Conservation (phyloP, 495 filamentous ascomycete genomes). For the Hypomontagnella submonticulosa region DNA sequence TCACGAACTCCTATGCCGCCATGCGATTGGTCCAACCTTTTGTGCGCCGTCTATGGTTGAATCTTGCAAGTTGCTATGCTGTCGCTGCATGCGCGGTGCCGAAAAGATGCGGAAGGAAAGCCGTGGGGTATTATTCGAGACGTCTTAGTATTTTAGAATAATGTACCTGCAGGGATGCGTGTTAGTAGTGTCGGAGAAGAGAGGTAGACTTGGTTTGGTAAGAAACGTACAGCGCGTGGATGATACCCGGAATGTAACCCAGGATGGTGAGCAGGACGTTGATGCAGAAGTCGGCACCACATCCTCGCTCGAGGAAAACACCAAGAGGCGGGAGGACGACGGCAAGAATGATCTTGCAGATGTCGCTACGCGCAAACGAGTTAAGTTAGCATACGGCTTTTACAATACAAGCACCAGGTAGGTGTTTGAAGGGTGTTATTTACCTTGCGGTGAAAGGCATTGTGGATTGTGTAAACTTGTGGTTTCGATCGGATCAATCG, state of each 20-base stretch:
- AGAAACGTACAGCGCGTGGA: slow-evolving; percentile 71
- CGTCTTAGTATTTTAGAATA: slow-evolving; percentile 60
- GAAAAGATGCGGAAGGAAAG: slow-evolving; percentile 19
- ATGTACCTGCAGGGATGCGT: slow-evolving; percentile 52
- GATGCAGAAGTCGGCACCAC: slow-evolving; percentile 83
- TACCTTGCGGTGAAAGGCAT: slow-evolving; percentile 71
- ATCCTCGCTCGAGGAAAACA: slow-evolving; percentile 91
- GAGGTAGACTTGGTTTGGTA: slow-evolving; percentile 3
- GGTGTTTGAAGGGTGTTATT: slow-evolving; percentile 23
- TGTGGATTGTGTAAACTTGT: slow-evolving; percentile 25
- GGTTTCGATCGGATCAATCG: not conserved
- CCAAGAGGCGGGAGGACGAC: slow-evolving; percentile 88
- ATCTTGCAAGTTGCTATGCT: slow-evolving; percentile 35
- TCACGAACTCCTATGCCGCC: slow-evolving; percentile 28
- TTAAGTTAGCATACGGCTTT: slow-evolving; percentile 12
- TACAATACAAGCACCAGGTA: slow-evolving; percentile 6
- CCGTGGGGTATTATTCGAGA: slow-evolving; percentile 11
- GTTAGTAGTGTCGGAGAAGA: slow-evolving; percentile 21
- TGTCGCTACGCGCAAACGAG: slow-evolving; percentile 65
- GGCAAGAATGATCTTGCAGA: slow-evolving; percentile 90
- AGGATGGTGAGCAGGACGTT: slow-evolving; percentile 89
- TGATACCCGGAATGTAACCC: slow-evolving; percentile 80
- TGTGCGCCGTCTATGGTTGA: slow-evolving; percentile 25
- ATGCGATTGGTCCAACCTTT: slow-evolving; percentile 35
- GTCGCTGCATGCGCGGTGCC: slow-evolving; percentile 24